These are phyloP conservation scores for Aegilops umbellulata DNA, from an alignment of 176 grass and related monocot species.

Conservation along the genomic window DNA sequence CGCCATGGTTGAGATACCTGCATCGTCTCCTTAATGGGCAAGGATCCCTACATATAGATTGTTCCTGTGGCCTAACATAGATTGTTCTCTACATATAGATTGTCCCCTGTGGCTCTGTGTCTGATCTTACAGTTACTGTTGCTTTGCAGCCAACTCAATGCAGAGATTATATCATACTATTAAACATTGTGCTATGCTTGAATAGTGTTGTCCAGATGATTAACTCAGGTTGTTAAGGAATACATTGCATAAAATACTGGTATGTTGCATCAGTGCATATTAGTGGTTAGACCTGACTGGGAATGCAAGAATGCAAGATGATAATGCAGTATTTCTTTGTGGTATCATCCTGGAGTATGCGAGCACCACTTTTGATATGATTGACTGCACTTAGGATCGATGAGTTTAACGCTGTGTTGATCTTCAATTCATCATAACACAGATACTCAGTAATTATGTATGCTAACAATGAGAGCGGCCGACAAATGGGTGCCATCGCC, in stretches of 20 bases:
- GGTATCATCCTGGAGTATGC: neutral
- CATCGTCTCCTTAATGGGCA: neutral
- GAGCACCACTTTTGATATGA: neutral
- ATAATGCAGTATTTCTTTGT: neutral
- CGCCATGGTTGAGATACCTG: slow-evolving; percentile 4
- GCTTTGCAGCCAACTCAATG: neutral
- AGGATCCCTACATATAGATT: neutral
- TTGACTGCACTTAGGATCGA: neutral
- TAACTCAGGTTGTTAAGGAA: neutral
- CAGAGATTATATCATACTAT: neutral
- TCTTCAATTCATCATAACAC: neutral
- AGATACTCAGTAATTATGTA: neutral
- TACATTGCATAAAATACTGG: neutral
- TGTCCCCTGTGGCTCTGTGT: neutral
- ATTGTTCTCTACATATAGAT: neutral
- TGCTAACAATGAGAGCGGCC: neutral
- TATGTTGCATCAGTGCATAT: neutral
- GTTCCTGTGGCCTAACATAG: neutral
- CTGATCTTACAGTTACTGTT: neutral
- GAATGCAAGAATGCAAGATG: neutral
- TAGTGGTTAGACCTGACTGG: neutral
- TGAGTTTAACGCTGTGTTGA: neutral
- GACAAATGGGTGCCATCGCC: neutral
- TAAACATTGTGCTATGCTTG: neutral
- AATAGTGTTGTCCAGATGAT: neutral